Conservation (phyloP, 2,329 filamentous ascomycete genomes). For the Myriosclerotinia scirpicola region DNA sequence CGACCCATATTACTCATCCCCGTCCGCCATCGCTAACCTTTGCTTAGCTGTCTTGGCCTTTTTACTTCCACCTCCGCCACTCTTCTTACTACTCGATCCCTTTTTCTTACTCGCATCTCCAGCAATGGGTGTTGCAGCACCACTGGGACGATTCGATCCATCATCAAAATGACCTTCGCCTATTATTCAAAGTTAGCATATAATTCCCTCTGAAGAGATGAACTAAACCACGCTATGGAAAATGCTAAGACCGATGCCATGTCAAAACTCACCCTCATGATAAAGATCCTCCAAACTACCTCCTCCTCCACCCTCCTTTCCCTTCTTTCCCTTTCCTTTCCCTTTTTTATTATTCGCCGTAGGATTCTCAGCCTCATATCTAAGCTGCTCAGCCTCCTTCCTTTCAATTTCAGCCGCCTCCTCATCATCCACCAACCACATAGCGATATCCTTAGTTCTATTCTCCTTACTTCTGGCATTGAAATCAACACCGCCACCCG, state of each 20-base stretch:
- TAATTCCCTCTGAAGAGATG: constrained; percentile 19
- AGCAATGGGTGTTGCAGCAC: constrained; percentile 77
- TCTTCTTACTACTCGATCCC: constrained; percentile 43
- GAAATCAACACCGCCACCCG: constrained; percentile 85
- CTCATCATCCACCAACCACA: constrained; percentile 98
- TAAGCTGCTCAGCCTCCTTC: constrained; percentile 81
- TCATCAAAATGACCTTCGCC: constrained; percentile 97
- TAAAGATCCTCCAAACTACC: constrained; percentile 95
- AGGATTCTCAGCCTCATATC: constrained; percentile 57
- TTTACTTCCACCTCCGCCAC: constrained; percentile 54
- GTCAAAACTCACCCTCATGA: constrained; percentile 78
- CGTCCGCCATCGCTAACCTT: constrained; percentile 66
- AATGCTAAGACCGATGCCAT: constrained; percentile 21
- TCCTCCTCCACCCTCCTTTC: constrained; percentile 44
- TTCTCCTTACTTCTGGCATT: constrained; percentile 89
- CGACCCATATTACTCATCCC: constrained; percentile 42
- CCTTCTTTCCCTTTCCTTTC: constrained; percentile 55
- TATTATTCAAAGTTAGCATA: constrained; percentile 44
- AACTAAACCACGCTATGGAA: not conserved
- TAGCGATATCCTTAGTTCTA: constrained; percentile 94
- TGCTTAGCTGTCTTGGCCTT: constrained; percentile 70
- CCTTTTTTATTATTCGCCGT: constrained; percentile 64
- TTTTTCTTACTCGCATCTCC: constrained; percentile 50
- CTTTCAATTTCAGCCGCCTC: constrained; percentile 92
- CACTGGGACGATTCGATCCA: constrained; percentile 75